A percentile compares a stretch with the other conserved stretches of the same genome.
Evolutionary conservation across 441 rosid species (phyloP).

Genomic region (Pelargonium myrrhifolium): DNA sequence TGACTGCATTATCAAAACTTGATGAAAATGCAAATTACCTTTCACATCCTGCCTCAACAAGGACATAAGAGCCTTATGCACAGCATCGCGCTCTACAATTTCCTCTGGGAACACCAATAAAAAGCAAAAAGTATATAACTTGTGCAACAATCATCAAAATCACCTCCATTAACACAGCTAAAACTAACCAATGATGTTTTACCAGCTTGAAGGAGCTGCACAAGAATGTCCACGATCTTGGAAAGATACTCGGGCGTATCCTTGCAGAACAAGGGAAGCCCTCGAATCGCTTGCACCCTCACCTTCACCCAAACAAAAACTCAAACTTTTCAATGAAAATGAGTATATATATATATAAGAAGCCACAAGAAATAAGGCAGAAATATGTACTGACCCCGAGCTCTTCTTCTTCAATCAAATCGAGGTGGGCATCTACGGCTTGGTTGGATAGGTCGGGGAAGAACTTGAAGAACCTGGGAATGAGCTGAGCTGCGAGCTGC

Average conservation of each 20-base stretch:
- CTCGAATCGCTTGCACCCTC: slow-evolving; percentile 92
- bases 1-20: not conserved
- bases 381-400: slow-evolving; percentile 50
- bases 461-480: slow-evolving; percentile 93
- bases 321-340: not conserved
- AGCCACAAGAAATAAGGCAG: not conserved
- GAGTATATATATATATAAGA: too few relatives aligned
- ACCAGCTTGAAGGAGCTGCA: slow-evolving; percentile 73
- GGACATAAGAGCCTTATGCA: slow-evolving; percentile 90
- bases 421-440: slow-evolving; percentile 73
- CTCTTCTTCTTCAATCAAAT: slow-evolving; percentile 86
- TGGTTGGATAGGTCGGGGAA: slow-evolving; percentile 64
- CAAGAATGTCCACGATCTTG: slow-evolving; percentile 80
- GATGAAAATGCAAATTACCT: slow-evolving; percentile 41
- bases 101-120: slow-evolving; percentile 50
- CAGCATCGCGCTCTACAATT: slow-evolving; percentile 90
- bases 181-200: slow-evolving; percentile 15
- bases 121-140: too few relatives aligned
- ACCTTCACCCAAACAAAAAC: slow-evolving; percentile 42
- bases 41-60: slow-evolving; percentile 90
- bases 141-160: not conserved
- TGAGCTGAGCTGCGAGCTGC: slow-evolving; percentile 97
- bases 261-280: slow-evolving; percentile 89
- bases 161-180: not conserved
- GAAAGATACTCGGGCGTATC: slow-evolving; percentile 68